phyloP scores from a whole-genome alignment of 148 eudicot species.

The Polygonum maritimum region DNA sequence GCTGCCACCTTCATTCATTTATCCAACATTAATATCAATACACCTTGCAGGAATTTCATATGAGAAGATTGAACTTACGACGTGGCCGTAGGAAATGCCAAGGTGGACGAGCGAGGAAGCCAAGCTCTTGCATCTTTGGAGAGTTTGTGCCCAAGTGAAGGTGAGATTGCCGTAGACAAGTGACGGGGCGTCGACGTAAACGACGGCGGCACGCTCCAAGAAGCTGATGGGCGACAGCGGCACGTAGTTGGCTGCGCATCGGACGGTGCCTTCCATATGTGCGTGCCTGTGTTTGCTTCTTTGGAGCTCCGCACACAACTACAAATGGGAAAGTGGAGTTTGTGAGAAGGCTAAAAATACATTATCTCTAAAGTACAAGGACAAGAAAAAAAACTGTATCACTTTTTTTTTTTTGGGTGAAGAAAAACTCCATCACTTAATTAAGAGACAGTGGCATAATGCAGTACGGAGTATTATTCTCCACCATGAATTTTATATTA shows the following conservation, averaged over 20 bases:
- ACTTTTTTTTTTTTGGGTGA: background rate
- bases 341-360: no score
- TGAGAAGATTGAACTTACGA: conserved; percentile 28
- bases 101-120: conserved; percentile 38
- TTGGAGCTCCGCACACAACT: background rate
- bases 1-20: conserved; percentile 53
- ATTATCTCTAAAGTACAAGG: background rate
- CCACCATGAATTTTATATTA: no score
- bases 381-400: background rate
- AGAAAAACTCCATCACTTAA: background rate
- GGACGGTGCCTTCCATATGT: conserved; percentile 36
- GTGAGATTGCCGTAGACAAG: conserved; percentile 26
- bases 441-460: background rate
- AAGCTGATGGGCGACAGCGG: conserved; percentile 54
- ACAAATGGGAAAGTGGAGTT: background rate
- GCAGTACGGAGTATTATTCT: background rate
- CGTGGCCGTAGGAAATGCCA: conserved; percentile 35
- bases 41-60: background rate
- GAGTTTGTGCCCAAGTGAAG: conserved; percentile 44
- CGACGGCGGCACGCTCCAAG: conserved; percentile 40
- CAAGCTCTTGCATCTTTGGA: conserved; percentile 35
- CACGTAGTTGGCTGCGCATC: conserved; percentile 31
- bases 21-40: no score
- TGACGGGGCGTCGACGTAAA: conserved; percentile 31
- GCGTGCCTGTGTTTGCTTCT: background rate